Conservation (phyloP, 768 basidiomycete genomes). For the Amanita polypyramis region DNA sequence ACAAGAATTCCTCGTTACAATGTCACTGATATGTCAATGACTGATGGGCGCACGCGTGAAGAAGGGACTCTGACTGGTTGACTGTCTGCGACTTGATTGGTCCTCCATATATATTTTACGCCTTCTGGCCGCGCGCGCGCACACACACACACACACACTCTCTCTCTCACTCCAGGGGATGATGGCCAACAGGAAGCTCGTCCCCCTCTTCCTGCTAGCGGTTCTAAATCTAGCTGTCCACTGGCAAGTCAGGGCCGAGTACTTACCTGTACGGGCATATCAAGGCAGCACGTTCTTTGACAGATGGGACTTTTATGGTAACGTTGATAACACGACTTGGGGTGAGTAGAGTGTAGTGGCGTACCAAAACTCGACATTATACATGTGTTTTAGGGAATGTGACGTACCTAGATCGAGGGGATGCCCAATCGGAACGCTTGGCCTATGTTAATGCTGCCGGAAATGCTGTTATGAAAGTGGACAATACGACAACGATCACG, state of each 20-base stretch:
- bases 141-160: too few species aligned
- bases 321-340: conserved; percentile 34
- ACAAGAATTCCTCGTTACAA: too few species aligned
- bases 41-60: too few species aligned
- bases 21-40: too few species aligned
- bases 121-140: too few species aligned
- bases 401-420: conserved; percentile 40
- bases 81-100: too few species aligned
- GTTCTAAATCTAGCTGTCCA: background rate
- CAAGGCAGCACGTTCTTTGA: conserved; percentile 42
- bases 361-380: too few species aligned
- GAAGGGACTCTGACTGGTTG: too few species aligned
- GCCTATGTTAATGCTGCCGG: conserved; percentile 52
- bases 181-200: too few species aligned
- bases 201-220: background rate
- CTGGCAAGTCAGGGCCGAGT: conserved; percentile 18
- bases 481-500: conserved; percentile 49
- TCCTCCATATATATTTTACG: too few species aligned
- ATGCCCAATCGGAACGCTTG: conserved; percentile 37
- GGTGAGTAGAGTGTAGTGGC: conserved; percentile 19
- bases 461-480: conserved; percentile 64
- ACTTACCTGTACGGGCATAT: conserved; percentile 31
- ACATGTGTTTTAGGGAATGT: background rate
- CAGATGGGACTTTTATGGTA: conserved; percentile 42
- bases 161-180: too few species aligned